Percentiles rank a stretch among this genome's conserved stretches.
Evolutionary conservation across 441 rosid genomes (phyloP).

Genomic region (Aleurites moluccanus): DNA sequence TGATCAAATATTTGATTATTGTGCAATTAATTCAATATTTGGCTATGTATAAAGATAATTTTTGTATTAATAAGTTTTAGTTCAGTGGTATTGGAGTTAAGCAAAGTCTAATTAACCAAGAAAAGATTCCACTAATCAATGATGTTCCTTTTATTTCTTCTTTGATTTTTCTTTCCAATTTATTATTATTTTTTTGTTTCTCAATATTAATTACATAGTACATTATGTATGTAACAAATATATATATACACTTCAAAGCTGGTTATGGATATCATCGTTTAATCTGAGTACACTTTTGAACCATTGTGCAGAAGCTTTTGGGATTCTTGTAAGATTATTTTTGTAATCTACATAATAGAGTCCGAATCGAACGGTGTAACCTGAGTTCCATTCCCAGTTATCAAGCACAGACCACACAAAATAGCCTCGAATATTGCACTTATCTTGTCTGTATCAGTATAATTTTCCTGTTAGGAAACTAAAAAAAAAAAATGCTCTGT

Average conservation of each 20-base stretch:
- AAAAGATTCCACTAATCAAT: neutral
- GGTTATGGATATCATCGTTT: conserved; percentile 20
- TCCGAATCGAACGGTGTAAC: conserved; percentile 84
- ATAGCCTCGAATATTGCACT: conserved; percentile 63
- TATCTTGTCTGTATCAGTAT: conserved; percentile 49
- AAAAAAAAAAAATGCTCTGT: neutral
- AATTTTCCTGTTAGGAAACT: conserved; percentile 8
- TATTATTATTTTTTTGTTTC: neutral
- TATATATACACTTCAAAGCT: conserved; percentile 9
- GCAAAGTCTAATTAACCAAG: neutral
- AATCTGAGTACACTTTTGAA: conserved; percentile 54
- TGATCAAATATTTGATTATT: too few relatives aligned
- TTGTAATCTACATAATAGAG: conserved; percentile 75
- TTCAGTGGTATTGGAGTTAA: too few relatives aligned
- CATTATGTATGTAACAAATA: neutral
- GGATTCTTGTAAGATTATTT: conserved; percentile 73
- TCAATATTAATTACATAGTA: conserved; percentile 4
- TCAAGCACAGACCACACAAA: conserved; percentile 90
- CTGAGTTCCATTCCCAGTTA: conserved; percentile 95
- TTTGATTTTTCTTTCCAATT: neutral
- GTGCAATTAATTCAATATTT: too few relatives aligned
- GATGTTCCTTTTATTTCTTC: neutral
- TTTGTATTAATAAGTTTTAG: too few relatives aligned
- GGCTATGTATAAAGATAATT: too few relatives aligned
- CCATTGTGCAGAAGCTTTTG: conserved; percentile 80